Percentiles rank a stretch among this genome's conserved stretches.
phyloP scores from a whole-genome alignment of 768 basidiomycete genomes.

The Tricholomella constricta region DNA sequence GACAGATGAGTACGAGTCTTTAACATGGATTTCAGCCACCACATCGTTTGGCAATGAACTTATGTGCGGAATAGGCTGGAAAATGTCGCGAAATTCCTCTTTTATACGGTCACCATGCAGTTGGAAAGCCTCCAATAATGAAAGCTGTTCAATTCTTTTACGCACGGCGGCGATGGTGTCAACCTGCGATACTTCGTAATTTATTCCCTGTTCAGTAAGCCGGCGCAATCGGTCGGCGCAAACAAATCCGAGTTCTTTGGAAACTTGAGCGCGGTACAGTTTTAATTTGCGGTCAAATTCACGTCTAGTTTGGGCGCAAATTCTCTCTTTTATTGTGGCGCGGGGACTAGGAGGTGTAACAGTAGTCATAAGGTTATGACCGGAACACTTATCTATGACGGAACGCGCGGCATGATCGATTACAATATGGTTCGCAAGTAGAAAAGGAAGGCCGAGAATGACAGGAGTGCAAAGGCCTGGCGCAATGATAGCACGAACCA shows the following conservation, averaged over 20 bases:
- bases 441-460: constrained; percentile 5
- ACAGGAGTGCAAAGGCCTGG: not conserved
- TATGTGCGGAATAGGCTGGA: constrained; percentile 30
- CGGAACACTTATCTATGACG: constrained; percentile 14
- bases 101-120: constrained; percentile 5
- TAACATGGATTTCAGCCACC: constrained; percentile 23
- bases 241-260: not conserved
- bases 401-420: constrained; percentile 24
- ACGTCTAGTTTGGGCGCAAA: no score
- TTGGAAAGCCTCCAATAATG: not conserved
- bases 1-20: constrained; percentile 28
- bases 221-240: not conserved
- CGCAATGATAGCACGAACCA: not conserved
- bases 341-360: not conserved
- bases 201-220: not conserved
- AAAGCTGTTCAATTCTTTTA: not conserved
- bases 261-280: not conserved
- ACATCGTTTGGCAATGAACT: constrained; percentile 24
- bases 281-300: no score
- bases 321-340: no score
- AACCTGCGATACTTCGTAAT: not conserved
- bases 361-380: constrained; percentile 6
- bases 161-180: not conserved
- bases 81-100: constrained; percentile 21
- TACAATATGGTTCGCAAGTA: no score